Evolutionary conservation across 75 land plant species (phyloP).

Genomic region (Isoetes taiwanensis): DNA sequence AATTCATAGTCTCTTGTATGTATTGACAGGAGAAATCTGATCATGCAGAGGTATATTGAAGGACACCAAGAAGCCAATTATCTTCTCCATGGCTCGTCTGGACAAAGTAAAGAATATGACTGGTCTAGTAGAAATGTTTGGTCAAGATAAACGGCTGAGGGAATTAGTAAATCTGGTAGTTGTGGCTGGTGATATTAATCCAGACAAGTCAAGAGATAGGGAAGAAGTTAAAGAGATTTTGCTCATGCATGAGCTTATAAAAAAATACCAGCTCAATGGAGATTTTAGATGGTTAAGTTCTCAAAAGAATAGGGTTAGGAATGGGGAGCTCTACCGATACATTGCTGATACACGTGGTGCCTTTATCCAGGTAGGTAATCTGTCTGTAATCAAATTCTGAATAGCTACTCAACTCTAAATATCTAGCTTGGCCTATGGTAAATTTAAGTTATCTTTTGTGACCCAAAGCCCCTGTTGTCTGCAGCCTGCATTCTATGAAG

Average conservation of each 20-base stretch:
- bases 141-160: conserved; percentile 50
- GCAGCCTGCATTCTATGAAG: conserved; percentile 95
- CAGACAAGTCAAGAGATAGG: conserved; percentile 74
- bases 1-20: background rate
- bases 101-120: conserved; percentile 89
- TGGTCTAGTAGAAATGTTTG: conserved; percentile 78
- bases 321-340: conserved; percentile 78
- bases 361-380: conserved; percentile 75
- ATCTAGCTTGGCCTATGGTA: no score
- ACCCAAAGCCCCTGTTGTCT: background rate
- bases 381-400: no score
- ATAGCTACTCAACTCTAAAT: no score
- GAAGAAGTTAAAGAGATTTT: conserved; percentile 85
- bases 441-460: background rate
- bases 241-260: conserved; percentile 62
- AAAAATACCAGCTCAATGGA: conserved; percentile 51
- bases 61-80: conserved; percentile 64
- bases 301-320: conserved; percentile 61
- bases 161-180: conserved; percentile 68
- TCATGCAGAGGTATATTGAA: conserved; percentile 55
- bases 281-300: conserved; percentile 80
- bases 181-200: conserved; percentile 73
- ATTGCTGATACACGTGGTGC: conserved; percentile 87
- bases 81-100: conserved; percentile 95
- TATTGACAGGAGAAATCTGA: background rate